Base-by-base conservation (phyloP, 2,329 filamentous ascomycete species). In the Aspergillus melleus region DNA sequence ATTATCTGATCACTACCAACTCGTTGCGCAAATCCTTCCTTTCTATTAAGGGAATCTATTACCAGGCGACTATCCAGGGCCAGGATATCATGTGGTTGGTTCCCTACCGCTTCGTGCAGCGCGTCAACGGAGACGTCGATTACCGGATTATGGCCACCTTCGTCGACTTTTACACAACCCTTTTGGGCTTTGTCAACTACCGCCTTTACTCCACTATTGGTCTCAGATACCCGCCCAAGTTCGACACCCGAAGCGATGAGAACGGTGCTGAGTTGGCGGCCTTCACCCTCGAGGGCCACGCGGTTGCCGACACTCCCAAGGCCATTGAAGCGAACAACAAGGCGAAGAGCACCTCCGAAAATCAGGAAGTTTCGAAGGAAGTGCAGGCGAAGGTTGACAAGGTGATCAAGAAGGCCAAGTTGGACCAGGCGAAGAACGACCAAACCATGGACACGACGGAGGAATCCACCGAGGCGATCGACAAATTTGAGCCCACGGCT, bases 71-170 rank as follows among this genome's bases (percentile, higher is more conserved):
- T 54, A 96, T 99, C 63, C 92, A 97, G 76, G 95, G 95, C 52
- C 93, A 99, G 80, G 94, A 98, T 72, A 90, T 99, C 53, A 83
- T 98, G 66, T 99, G 95, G 95, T 84, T 99, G 44, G 94, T 97
- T 11, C 95, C 95, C 1, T 99, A 99, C 82, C 92, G 92, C 76
- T 99, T 99, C 79, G 96, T 98, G 72, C 95, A 99, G 82, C 85
- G 91, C 68, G 89, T 96, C 14, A 91, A 95, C 46, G 91, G 90
- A 59, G 95, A 99, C 77, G 90, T 99, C 65, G 95, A 99, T 77
- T 99, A 97, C 81, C 86, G 95, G 71, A 99, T 99, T 78, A 99
- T 99, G 95, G 94, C 92, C 61, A 99, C 95, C 4, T 99, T 99
- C 74, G 88, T 99, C 66, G 94, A 99, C 76, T 99, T 99, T 77